Base-by-base conservation (phyloP, 179 eudicot species). In the Patellifolia procumbens region DNA sequence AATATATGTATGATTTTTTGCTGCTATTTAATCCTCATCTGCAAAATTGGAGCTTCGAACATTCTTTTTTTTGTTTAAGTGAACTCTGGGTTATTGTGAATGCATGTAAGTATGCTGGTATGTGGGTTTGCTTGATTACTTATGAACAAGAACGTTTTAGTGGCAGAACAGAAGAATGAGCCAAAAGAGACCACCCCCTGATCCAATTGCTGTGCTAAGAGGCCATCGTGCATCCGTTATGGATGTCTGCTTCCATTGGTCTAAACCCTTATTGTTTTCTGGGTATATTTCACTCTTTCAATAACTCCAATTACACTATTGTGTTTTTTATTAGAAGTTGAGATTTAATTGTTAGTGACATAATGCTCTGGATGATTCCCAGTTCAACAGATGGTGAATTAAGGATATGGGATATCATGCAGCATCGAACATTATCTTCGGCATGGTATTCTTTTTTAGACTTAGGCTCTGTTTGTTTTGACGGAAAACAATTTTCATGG, bases 171-270 rank as follows among this genome's bases (percentile, higher is more conserved):
- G 42, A 69, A 83, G 73, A 76, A 94, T 94, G 97, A 90, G 88
- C 86, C 79, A 83, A 48, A 91, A 86, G 79, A 87, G 92, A 74
- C 89, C 93, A 56, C 89, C 98, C n/a, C 98, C 96, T 10, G 97
- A 89, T 80, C 97, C 93, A 3, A 79, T 92, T 68, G 88, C 92
- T 8, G 97, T 94, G 76, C 81, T 94, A 29, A 86, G 97, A 81
- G 98, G 98, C 45, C 97, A 94, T 75, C 97, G 98, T 46, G 96
- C 98, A 61, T 94, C 97, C 2, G 93, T 94, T 46, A 89, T 78
- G 53, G 94, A 94, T 77, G 85, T 86, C 66, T 92, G 93, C 81
- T 94, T 92, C 79, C 98, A 94, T 79, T 87, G 89, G 69, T 77
- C 83, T 34, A 87, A 83, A 78, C 87, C 86, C 74, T 74, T 94